A percentile compares a stretch with the other conserved stretches of the same genome.
Evolutionary conservation across 2,329 filamentous ascomycete species (phyloP).

Genomic region (Xylariaceae sp.): DNA sequence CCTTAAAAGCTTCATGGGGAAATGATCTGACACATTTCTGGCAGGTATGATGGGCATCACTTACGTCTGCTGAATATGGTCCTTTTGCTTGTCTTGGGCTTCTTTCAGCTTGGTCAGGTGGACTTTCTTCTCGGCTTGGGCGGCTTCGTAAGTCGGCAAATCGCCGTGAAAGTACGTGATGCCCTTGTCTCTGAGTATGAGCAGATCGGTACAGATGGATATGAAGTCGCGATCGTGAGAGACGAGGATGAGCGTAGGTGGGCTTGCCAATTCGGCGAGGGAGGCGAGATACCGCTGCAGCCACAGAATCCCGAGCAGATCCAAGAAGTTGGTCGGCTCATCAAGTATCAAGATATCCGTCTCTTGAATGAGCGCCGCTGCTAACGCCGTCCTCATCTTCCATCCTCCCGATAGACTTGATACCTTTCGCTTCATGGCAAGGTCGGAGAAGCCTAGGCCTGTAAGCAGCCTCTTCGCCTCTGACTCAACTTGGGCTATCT

Average conservation of each 20-base stretch:
- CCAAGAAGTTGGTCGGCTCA: slow-evolving; percentile 83
- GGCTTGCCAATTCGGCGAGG: slow-evolving; percentile 45
- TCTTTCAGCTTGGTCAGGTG: slow-evolving; percentile 72
- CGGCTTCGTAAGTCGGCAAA: slow-evolving; percentile 64
- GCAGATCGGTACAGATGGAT: slow-evolving; percentile 69
- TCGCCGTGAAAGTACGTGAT: slow-evolving; percentile 72
- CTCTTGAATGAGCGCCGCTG: slow-evolving; percentile 62
- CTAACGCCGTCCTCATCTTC: slow-evolving; percentile 64
- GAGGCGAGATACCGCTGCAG: slow-evolving; percentile 65
- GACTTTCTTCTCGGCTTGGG: slow-evolving; percentile 60
- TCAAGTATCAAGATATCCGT: slow-evolving; percentile 77
- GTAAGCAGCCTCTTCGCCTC: slow-evolving; percentile 61
- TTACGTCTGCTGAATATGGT: slow-evolving; percentile 68
- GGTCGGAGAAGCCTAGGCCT: slow-evolving; percentile 66
- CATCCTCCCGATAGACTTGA: slow-evolving; percentile 70
- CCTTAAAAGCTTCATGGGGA: too few relatives aligned
- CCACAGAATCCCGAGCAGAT: slow-evolving; percentile 80
- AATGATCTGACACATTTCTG: too few relatives aligned
- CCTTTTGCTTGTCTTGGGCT: slow-evolving; percentile 72
- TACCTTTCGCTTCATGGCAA: slow-evolving; percentile 53
- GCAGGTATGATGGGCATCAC: not conserved
- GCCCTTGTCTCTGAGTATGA: slow-evolving; percentile 67
- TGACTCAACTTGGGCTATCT: slow-evolving; percentile 57
- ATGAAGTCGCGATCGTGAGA: slow-evolving; percentile 82
- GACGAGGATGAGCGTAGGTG: slow-evolving; percentile 68